Base-by-base conservation (phyloP, 805 yeast species). In the Metschnikowia aberdeeniae region DNA sequence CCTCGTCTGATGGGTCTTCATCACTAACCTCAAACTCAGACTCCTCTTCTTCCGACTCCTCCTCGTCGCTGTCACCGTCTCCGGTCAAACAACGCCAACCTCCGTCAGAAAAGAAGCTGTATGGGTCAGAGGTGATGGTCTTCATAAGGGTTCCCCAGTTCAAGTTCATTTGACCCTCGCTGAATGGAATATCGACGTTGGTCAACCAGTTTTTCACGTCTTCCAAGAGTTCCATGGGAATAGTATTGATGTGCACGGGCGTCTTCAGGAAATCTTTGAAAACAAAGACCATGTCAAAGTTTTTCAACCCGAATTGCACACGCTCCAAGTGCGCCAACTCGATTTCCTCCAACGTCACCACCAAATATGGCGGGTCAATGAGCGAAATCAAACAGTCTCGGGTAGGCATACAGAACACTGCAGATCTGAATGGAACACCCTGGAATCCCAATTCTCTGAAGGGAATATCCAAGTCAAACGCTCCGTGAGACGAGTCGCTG, bases 131-230 rank as follows among this genome's bases (percentile, higher is more conserved):
- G 53, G 78, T 81, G 51, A 92, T 81, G 0, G 97, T 89, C 68
- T 89, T 92, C 97, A 93, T 92, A 61, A 93, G 90, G 20, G 89
- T 84, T 11, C 82, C 74, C 99, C 99, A 93, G 70, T 89, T 89
- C 78, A 93, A 81, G 70, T 92, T 92, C 69, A 93, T 85, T 36
- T 95, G 90, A 43, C 97, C 97, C 59, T 89, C 97, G 61, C 90
- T 86, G 70, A 77, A 83, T 32, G 99, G 96, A 52, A 93, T 86
- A 64, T 93, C 99, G 60, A 93, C 96, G 63, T 93, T 96, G n/a
- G 96, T 88, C 48, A 93, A 73, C 99, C 99, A 93, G 41, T 88
- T 89, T 66, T 92, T 93, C 50, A 93, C 86, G 61, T 86, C 92
- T 62, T 93, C 99, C 45, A 93, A 70, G 43, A 86, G 76, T 58